Base-by-base conservation (phyloP, 306 rosid genomes). In the Inga laurina region DNA sequence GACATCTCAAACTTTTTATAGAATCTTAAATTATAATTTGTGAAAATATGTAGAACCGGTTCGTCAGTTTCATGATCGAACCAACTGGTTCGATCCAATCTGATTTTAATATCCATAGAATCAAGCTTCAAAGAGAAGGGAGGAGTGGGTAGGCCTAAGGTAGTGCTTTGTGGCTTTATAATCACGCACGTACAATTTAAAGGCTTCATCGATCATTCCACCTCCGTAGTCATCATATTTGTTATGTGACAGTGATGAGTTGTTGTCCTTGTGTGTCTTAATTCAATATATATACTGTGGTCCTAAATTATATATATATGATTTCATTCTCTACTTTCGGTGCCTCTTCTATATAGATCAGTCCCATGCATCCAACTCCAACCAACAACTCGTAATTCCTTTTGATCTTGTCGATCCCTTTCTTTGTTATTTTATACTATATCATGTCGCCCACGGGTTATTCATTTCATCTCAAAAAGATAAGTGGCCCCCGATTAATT, bases 31-130 rank as follows among this genome's bases (percentile, higher is more conserved):
- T 4, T 39, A 1, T 39, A 39, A 39, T 6, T 39, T 39, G 6
- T 39, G 1, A 1, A 39, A 39, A 39, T 39, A 39, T 39, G 1
- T 39, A 39, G 8, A 39, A 39, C 1, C 8, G 8, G 0, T 39
- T 39, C 1, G 7, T 0, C 0, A 39, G 41, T 39, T 39, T 39
- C 0, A 39, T 39, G 1, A 6, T 39, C 8, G 8, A 39, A 5
- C 2, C 8, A 27, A 27, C 30, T 27, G 30, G 0, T 8, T 0
- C 1, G 1, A 0, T 39, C 1, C 43, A 1, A 0, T 39, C 43
- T 7, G 43, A 39, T 39, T 39, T 39, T 39, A 39, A 7, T 39
- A 39, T 6, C 1, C 43, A 39, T 39, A 0, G 43, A 39, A 39
- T 39, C 0, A 5, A 52, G 57, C 57, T 52, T 52, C 8, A 4